Percentiles rank a stretch among this genome's conserved stretches.
Evolutionary conservation across 108 stramenopile species (phyloP).

Genomic region (Cylindrotheca fusiformis): DNA sequence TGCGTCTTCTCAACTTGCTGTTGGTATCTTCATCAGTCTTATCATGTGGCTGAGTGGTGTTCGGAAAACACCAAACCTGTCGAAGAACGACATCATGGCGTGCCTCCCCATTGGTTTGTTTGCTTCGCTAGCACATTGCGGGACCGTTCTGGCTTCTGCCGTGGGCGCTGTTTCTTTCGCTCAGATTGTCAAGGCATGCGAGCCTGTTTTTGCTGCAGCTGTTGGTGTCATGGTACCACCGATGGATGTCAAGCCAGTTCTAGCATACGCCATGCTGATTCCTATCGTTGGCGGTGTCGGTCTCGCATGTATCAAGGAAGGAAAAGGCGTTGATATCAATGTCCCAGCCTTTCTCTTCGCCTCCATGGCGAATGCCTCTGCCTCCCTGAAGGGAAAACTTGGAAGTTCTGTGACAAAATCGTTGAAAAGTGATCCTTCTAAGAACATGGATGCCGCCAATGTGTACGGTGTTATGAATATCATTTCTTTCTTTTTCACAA

Average conservation of each 20-base stretch:
- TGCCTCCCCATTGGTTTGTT: slow-evolving; percentile 84
- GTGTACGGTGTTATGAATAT: slow-evolving; percentile 95
- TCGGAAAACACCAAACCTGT: slow-evolving; percentile 78
- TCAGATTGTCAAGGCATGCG: slow-evolving; percentile 97
- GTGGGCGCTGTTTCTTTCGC: slow-evolving; percentile 96
- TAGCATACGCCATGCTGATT: slow-evolving; percentile 87
- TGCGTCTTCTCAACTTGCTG: slow-evolving; percentile 69
- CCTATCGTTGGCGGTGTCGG: slow-evolving; percentile 95
- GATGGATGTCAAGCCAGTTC: slow-evolving; percentile 74
- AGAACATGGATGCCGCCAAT: slow-evolving; percentile 96
- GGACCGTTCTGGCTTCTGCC: slow-evolving; percentile 86
- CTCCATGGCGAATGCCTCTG: slow-evolving; percentile 89
- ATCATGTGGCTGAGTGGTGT: slow-evolving; percentile 77
- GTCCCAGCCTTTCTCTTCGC: slow-evolving; percentile 87
- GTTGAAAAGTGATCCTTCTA: slow-evolving; percentile 75
- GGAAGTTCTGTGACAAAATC: slow-evolving; percentile 87
- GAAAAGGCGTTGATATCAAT: slow-evolving; percentile 89
- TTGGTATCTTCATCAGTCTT: slow-evolving; percentile 70
- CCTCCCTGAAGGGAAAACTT: slow-evolving; percentile 85
- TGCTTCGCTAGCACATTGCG: slow-evolving; percentile 72
- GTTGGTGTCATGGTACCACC: slow-evolving; percentile 85
- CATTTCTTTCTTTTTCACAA: slow-evolving; percentile 83
- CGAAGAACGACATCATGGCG: slow-evolving; percentile 57
- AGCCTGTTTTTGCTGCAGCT: slow-evolving; percentile 93
- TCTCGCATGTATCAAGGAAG: slow-evolving; percentile 87